Evolutionary conservation across 2,329 filamentous ascomycete genomes (phyloP).

Genomic region (Calonectria naviculata): DNA sequence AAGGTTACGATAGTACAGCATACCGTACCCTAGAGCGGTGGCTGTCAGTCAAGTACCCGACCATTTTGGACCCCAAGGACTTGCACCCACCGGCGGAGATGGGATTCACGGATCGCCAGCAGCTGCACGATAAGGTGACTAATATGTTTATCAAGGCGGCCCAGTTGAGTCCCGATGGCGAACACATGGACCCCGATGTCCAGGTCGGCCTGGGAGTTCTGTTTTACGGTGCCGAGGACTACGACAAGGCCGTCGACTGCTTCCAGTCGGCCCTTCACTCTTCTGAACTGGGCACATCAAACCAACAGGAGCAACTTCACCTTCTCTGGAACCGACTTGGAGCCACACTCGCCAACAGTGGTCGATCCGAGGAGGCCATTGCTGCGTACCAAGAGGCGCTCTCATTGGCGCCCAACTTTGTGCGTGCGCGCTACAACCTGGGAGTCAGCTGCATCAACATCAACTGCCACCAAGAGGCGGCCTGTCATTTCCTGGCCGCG

Average conservation of each 20-base stretch:
- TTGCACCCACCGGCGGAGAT: slow-evolving; percentile 83
- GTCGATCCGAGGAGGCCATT: slow-evolving; percentile 94
- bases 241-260: slow-evolving; percentile 98
- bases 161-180: slow-evolving; percentile 89
- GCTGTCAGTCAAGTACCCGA: slow-evolving; percentile 94
- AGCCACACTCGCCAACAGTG: slow-evolving; percentile 94
- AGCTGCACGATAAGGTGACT: slow-evolving; percentile 91
- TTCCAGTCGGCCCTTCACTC: slow-evolving; percentile 92
- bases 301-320: slow-evolving; percentile 88
- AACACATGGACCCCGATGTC: slow-evolving; percentile 98
- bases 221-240: slow-evolving; percentile 98
- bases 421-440: slow-evolving; percentile 95
- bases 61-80: slow-evolving; percentile 78
- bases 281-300: slow-evolving; percentile 84
- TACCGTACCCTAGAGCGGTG: slow-evolving; percentile 97
- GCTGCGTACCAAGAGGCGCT: slow-evolving; percentile 95
- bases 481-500: slow-evolving; percentile 90
- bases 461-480: slow-evolving; percentile 92
- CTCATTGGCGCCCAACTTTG: slow-evolving; percentile 92
- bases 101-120: slow-evolving; percentile 92
- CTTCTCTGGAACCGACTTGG: slow-evolving; percentile 97
- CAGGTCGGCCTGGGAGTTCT: slow-evolving; percentile 97
- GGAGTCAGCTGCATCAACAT: slow-evolving; percentile 98
- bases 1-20: slow-evolving; percentile 96
- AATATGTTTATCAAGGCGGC: slow-evolving; percentile 92